Base-by-base conservation (phyloP, 2,329 filamentous ascomycete genomes). In the Venturiaceae sp. region DNA sequence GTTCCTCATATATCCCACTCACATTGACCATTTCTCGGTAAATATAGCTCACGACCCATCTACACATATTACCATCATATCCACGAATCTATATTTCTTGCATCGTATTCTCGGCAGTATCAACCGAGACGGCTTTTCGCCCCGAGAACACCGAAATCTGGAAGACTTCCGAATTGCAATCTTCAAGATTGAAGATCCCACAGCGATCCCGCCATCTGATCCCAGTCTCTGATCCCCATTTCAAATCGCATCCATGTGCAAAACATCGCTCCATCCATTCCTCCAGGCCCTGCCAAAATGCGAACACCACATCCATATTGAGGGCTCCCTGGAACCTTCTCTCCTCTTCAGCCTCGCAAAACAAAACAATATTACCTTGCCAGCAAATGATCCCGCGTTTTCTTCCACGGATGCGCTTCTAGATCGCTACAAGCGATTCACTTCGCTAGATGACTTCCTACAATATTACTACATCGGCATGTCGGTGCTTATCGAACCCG, bases 281-380 rank as follows among this genome's bases (percentile, higher is more conserved):
- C 77, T 91, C 37, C 71, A 74, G 55, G 78, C 79, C 33, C 80
- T 92, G 32, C 88, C 88, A 62, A 92, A 92, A 76, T 88, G 85
- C 72, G 88, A 92, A 70, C 88, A 91, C 67, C 88, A 92, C 72
- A 81, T 92, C 57, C 88, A 92, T 68, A 78, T 92, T 34, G 88
- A 92, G 71, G 88, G 88, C 58, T 85, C 86, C 13, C 78, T 92
- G 37, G 83, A 84, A 41, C 86, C 88, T 1, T 74, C 78, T 58
- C 77, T 90, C 39, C 81, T 91, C 62, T 92, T 91, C 74, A 67
- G 76, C 32, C 82, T 92, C 5, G 85, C 88, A 5, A 68, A 74
- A 36, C 81, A 81, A 66, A 90, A 92, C 77, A 75, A 75, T 58
- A 81, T 91, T 64, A 39, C 75, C 2, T 78, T 92, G 3, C 72